phyloP scores from a whole-genome alignment of 768 basidiomycete species.

The Russula emetica region DNA sequence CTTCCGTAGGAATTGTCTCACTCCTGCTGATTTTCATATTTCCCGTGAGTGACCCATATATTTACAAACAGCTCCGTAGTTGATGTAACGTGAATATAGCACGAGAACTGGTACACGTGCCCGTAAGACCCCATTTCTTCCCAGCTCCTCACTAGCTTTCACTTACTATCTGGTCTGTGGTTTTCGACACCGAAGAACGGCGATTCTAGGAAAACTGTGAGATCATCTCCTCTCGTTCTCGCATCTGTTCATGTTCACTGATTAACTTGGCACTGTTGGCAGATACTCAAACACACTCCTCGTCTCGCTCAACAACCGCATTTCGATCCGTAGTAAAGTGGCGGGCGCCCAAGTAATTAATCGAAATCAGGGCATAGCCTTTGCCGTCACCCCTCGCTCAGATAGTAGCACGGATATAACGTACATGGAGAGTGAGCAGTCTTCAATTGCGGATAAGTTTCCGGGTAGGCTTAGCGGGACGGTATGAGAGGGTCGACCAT shows the following conservation, averaged over 20 bases:
- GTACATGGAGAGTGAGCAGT: too few species aligned
- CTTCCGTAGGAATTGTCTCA: slow-evolving; percentile 3
- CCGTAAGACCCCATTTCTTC: background rate
- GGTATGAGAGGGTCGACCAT: background rate
- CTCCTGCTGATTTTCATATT: background rate
- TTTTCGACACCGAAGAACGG: background rate
- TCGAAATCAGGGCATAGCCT: background rate
- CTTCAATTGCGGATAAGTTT: background rate
- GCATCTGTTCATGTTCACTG: too few species aligned
- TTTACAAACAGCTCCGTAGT: too few species aligned
- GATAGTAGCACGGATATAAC: background rate
- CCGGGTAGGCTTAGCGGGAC: too few species aligned
- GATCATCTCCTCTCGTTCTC: background rate
- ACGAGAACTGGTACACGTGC: slow-evolving; percentile 15
- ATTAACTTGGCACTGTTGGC: background rate
- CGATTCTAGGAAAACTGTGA: slow-evolving; percentile 15
- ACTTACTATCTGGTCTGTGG: background rate
- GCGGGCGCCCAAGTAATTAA: background rate
- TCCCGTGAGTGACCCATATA: slow-evolving; percentile 5
- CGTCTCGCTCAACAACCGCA: slow-evolving; percentile 18
- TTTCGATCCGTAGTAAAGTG: background rate
- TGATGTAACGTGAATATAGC: background rate
- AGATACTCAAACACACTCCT: slow-evolving; percentile 15
- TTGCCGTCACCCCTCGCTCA: too few species aligned
- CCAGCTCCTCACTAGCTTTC: background rate